A percentile compares a stretch with the other conserved stretches of the same genome.
phyloP scores from a whole-genome alignment of 257 asterid species.

The Rehmannia glutinosa region DNA sequence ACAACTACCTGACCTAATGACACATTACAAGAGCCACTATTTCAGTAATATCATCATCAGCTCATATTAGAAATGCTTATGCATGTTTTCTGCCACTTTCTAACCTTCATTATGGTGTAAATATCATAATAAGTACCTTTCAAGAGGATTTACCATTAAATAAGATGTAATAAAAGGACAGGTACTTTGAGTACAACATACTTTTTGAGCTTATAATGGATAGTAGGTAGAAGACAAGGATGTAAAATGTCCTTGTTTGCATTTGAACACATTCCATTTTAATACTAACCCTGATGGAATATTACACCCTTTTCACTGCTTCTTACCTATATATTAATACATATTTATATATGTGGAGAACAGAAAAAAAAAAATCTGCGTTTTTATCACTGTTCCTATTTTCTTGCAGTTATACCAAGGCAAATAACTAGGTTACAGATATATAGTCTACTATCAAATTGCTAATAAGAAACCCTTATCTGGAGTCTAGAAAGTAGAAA shows the following conservation, averaged over 20 bases:
- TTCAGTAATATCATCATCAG: constrained; percentile 9
- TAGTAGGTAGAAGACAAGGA: constrained; percentile 57
- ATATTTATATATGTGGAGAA: constrained; percentile 21
- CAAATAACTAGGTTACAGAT: background rate
- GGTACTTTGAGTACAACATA: constrained; percentile 43
- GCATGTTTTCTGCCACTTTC: constrained; percentile 15
- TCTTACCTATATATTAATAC: constrained; percentile 17
- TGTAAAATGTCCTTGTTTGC: constrained; percentile 34
- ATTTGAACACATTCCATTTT: constrained; percentile 27
- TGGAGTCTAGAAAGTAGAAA: too few species aligned
- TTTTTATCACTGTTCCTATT: constrained; percentile 6
- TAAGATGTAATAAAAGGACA: constrained; percentile 20
- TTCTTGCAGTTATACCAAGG: constrained; percentile 13
- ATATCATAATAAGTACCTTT: constrained; percentile 12
- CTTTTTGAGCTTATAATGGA: constrained; percentile 26
- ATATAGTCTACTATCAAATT: too few species aligned
- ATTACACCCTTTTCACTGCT: constrained; percentile 35
- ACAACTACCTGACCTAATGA: constrained; percentile 44
- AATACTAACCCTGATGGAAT: constrained; percentile 39
- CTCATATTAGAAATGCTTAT: background rate
- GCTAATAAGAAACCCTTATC: too few species aligned
- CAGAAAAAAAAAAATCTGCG: too few species aligned
- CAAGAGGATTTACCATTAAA: constrained; percentile 20
- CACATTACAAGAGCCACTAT: constrained; percentile 14
- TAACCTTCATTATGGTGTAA: constrained; percentile 16